Base-by-base conservation (phyloP, 139 green algal species). In the Micractinium sp. region DNA sequence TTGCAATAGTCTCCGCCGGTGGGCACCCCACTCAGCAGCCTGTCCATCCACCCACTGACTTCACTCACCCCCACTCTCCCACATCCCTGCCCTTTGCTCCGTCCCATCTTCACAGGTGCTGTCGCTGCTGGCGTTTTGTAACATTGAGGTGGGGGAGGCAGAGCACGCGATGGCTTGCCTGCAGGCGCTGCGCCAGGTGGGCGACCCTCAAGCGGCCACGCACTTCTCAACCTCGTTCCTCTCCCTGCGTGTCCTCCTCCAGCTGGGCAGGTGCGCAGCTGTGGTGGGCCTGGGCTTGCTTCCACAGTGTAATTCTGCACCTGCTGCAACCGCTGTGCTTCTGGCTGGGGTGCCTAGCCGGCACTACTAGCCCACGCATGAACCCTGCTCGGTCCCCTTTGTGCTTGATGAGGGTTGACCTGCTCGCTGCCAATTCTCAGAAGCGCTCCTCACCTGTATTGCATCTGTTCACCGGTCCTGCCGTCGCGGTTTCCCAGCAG, bases 141-240 rank as follows among this genome's bases (percentile, higher is more conserved):
- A 69, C 76, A 35, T 79, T 18, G 77, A 85, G 38, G 39, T 27
- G 25, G 77, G 73, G 3, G 75, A 85, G 86, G 41, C 35, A 27
- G 86, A 85, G 53, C 86, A 79, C 22, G 86, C 86, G n/a, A 56
- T 79, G 60, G 56, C 60, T 0, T 89, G 86, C 86, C 56, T 89
- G 60, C 86, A 89, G 60, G 86, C 86, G 27, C 56, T 89, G 56
- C 75, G 31, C 15, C 66, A 85, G 77, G 33, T 78, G 53, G 60
- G 22, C 1, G 86, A 69, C n/a, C 35, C n/a, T 19, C 20, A 33
- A 3, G 56, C 74, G 19, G 29, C 35, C 35, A 35, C 39, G 75
- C 60, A 85, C 35, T 84, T 85, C 33, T 39, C 75, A 3, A 35
- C 63, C n/a, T 27, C 71, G 35, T 85, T 85, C 60, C 76, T 89